Evolutionary conservation across 2,329 filamentous ascomycete genomes (phyloP).

Genomic region (Chaetomiaceae sp.): DNA sequence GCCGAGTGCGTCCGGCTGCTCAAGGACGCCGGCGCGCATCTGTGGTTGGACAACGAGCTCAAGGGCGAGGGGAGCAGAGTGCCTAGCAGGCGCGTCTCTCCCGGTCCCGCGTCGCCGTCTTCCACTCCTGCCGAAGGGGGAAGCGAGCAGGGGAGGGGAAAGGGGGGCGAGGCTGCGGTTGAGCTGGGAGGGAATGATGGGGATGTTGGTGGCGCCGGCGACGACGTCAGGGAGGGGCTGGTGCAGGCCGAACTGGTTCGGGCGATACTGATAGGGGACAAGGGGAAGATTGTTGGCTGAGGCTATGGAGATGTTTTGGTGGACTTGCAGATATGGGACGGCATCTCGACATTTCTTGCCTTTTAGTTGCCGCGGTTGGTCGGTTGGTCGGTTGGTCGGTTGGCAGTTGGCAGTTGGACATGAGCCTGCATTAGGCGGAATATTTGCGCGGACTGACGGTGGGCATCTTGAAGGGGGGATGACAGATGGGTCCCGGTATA

Average conservation of each 20-base stretch:
- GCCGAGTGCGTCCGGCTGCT: constrained; percentile 50
- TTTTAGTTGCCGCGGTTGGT: too few relatives aligned
- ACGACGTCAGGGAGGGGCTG: background rate
- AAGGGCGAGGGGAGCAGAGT: constrained; percentile 18
- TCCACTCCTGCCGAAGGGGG: background rate
- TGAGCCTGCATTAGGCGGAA: too few relatives aligned
- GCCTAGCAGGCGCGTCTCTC: constrained; percentile 5
- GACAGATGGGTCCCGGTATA: too few relatives aligned
- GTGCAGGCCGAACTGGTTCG: background rate
- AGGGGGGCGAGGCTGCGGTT: background rate
- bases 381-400: background rate
- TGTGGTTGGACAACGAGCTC: constrained; percentile 48
- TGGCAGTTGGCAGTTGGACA: too few relatives aligned
- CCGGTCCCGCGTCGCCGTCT: background rate
- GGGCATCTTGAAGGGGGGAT: too few relatives aligned
- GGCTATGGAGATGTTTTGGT: background rate
- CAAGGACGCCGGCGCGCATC: constrained; percentile 52
- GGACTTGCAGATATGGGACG: too few relatives aligned
- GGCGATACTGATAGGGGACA: constrained; percentile 7
- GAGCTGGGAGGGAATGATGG: background rate
- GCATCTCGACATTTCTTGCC: too few relatives aligned
- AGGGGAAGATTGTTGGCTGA: constrained; percentile 13
- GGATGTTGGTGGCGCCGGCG: background rate
- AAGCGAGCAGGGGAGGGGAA: background rate
- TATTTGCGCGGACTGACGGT: too few relatives aligned